These are phyloP conservation scores for Balakata baccata DNA, from an alignment of 345 rosid genomes.

Conservation along the genomic window DNA sequence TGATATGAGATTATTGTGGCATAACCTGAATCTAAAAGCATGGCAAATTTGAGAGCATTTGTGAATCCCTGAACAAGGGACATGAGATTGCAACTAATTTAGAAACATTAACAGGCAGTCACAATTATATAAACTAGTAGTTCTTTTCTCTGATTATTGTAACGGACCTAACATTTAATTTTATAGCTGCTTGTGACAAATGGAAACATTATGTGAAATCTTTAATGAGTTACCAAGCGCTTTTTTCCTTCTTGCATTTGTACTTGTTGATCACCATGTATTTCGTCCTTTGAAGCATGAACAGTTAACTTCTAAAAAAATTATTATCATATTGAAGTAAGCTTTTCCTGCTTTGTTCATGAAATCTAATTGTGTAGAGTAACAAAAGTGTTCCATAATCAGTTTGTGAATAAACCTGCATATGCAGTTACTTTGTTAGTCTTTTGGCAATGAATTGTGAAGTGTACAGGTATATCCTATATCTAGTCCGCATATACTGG, in stretches of 20 bases:
- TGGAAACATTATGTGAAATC: background rate
- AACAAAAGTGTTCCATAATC: background rate
- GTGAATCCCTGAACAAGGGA: conserved; percentile 21
- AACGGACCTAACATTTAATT: no score
- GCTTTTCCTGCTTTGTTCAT: background rate
- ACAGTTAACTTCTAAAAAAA: background rate
- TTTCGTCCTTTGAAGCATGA: background rate
- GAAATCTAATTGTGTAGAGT: background rate
- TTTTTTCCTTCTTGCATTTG: no score
- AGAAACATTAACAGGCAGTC: conserved; percentile 17
- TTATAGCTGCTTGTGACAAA: background rate
- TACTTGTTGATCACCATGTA: no score
- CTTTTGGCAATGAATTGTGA: background rate
- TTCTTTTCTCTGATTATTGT: conserved; percentile 12
- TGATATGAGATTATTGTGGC: background rate
- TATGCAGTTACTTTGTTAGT: background rate
- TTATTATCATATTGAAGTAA: background rate
- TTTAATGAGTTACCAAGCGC: no score
- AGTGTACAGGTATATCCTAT: background rate
- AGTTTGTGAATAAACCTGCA: background rate
- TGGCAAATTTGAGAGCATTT: conserved; percentile 11
- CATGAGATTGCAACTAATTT: conserved; percentile 20
- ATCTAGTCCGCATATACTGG: background rate
- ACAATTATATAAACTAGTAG: conserved; percentile 12
- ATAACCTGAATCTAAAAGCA: background rate